Evolutionary conservation across 2,329 filamentous ascomycete species (phyloP), one percentile per base, ranked within the genome.

Genomic region (Harringtonia lauricola): DNA sequence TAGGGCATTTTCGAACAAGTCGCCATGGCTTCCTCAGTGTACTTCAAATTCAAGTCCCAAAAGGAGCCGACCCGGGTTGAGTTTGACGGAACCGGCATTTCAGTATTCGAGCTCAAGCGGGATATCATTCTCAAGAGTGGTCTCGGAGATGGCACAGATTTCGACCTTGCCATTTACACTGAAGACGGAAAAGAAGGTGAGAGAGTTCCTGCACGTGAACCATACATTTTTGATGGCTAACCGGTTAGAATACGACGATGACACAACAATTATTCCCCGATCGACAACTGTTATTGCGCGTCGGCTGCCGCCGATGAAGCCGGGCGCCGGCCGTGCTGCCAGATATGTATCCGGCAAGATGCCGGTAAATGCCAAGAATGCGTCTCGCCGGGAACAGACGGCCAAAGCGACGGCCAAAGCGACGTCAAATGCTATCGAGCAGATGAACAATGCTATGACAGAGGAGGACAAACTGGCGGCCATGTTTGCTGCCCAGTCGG

Each of bases 21-120:
- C 28, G 17, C 8, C 28, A 95, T 95, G 89, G 79, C 87, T 61
- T 95, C 92, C 45, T 96, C 89, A 53, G 92, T 98, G 60, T 96
- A 95, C 68, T 98, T 95, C 85, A 95, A 95, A 70, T 98, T 98
- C 81, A 96, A 95, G 70, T 96, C 90, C 55, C 88, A 94, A 62
- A 95, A 88, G 70, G 92, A 96, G 61, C 86, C 88, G 48, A 87
- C 87, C 46, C 81, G 89, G 59, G 88, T 98, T 57, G 86, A 89
- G 59, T 96, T 98, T 64, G 90, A 98, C 66, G 92, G 92, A 60
- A 95, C 90, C 56, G 87, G 87, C 64, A 94, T 96, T 60, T 95
- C 90, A 49, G 92, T 96, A 51, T 98, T 96, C 67, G 94, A 98
- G 62, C 74, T 98, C 60, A 98, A 98, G 70, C 85, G 90, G 70